phyloP scores from a whole-genome alignment of 192 early-diverging fungal genomes.

The Coemansia biformis region DNA sequence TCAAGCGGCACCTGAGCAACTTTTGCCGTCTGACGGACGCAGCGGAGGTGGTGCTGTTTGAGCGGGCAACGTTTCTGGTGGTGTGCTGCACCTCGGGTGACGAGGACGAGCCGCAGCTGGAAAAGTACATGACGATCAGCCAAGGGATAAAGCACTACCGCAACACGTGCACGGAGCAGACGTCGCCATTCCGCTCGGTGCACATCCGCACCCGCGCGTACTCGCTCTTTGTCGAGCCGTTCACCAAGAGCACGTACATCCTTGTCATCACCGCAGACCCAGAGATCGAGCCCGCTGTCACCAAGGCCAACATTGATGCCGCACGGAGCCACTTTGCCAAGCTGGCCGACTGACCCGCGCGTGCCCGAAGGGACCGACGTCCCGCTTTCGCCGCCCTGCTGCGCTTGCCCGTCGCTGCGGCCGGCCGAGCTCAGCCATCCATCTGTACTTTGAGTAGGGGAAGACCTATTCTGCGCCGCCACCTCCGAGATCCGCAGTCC shows the following conservation, averaged over 20 bases:
- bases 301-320: slow-evolving; percentile 44
- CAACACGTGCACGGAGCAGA: slow-evolving; percentile 34
- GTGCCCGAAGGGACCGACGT: too few species aligned
- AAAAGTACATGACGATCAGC: slow-evolving; percentile 36
- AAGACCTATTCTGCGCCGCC: too few species aligned
- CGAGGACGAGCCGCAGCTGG: background rate
- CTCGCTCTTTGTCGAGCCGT: slow-evolving; percentile 48
- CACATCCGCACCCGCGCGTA: slow-evolving; percentile 70
- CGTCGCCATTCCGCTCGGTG: slow-evolving; percentile 81
- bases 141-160: slow-evolving; percentile 46
- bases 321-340: slow-evolving; percentile 34
- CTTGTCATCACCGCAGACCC: slow-evolving; percentile 44
- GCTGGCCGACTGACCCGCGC: slow-evolving; percentile 17
- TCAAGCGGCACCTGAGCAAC: slow-evolving; percentile 73
- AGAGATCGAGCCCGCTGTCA: slow-evolving; percentile 47
- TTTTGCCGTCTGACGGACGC: slow-evolving; percentile 86
- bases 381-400: too few species aligned
- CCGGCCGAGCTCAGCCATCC: too few species aligned
- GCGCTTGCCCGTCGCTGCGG: too few species aligned
- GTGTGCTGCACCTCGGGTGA: slow-evolving; percentile 54
- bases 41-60: slow-evolving; percentile 92
- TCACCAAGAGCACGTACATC: slow-evolving; percentile 52
- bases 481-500: too few species aligned
- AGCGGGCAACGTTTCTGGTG: slow-evolving; percentile 91
- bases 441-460: too few species aligned